Conservation (phyloP, 768 basidiomycete genomes). For the Tephrocybe sp. region DNA sequence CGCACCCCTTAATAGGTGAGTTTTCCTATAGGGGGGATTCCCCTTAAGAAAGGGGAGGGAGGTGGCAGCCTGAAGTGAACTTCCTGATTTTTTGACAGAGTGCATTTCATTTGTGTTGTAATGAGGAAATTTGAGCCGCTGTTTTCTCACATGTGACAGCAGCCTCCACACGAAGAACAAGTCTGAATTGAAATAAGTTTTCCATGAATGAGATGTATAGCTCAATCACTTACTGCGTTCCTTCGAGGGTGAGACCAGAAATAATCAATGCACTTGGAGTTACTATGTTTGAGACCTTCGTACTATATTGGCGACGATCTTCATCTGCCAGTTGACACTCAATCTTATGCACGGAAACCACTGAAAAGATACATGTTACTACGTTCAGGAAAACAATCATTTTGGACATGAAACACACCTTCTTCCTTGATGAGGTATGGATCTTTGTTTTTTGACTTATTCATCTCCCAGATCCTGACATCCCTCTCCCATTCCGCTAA, state of each 20-base stretch:
- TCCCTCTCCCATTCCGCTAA: conserved; percentile 1
- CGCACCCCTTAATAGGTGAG: no score
- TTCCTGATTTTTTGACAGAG: conserved; percentile 5
- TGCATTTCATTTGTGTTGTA: neutral
- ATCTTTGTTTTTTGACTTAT: neutral
- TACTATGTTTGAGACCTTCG: neutral
- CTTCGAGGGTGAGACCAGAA: conserved; percentile 10
- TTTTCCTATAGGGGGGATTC: no score
- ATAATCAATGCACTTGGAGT: conserved; percentile 8
- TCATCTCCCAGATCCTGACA: conserved; percentile 6
- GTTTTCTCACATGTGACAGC: neutral
- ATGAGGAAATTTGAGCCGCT: neutral
- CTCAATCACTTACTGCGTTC: conserved; percentile 7
- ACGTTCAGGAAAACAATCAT: neutral
- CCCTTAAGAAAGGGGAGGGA: no score
- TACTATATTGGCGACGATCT: conserved; percentile 6
- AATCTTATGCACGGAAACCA: conserved; percentile 5
- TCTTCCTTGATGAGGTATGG: conserved; percentile 11
- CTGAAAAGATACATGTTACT: neutral
- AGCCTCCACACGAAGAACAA: neutral
- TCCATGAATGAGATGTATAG: neutral
- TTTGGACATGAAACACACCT: neutral
- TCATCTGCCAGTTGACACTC: conserved; percentile 7
- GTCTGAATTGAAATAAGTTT: neutral
- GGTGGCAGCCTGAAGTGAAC: no score